These are phyloP conservation scores for Vararia minispora DNA, from an alignment of 768 basidiomycete species.

Conservation along the genomic window DNA sequence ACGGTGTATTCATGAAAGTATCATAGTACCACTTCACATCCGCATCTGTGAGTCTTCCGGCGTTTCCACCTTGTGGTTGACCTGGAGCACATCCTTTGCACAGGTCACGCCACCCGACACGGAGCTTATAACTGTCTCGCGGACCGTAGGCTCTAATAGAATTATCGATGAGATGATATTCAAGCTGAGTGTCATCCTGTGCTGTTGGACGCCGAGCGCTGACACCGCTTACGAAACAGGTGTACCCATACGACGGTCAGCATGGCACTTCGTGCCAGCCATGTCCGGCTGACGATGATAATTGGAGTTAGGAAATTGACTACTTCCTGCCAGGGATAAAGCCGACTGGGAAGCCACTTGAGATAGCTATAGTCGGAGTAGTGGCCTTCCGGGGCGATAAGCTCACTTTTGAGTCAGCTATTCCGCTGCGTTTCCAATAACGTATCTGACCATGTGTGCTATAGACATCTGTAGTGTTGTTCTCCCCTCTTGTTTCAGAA, in stretches of 20 bases:
- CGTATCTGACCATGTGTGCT: background rate
- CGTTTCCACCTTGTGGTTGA: background rate
- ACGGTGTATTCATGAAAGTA: no score
- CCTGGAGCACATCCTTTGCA: constrained; percentile 4
- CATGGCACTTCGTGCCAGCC: background rate
- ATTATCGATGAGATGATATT: constrained; percentile 39
- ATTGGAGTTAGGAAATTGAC: constrained; percentile 33
- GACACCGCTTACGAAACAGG: no score
- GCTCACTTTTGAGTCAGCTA: constrained; percentile 33
- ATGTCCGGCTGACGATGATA: background rate
- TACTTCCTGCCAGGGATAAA: constrained; percentile 24
- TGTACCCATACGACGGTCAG: constrained; percentile 28
- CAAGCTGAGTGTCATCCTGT: no score
- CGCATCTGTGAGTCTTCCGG: constrained; percentile 15
- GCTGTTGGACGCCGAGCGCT: no score
- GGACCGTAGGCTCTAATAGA: constrained; percentile 33
- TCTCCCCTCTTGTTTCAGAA: no score
- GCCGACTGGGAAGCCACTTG: constrained; percentile 26
- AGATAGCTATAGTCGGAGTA: constrained; percentile 32
- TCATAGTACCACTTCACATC: constrained; percentile 32
- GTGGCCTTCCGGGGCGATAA: constrained; percentile 39
- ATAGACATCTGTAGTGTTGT: constrained; percentile 22
- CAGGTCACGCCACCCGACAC: constrained; percentile 31
- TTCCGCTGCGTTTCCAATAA: background rate
- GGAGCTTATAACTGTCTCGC: constrained; percentile 29